phyloP scores from a whole-genome alignment of 768 basidiomycete genomes.

The Kwoniella bestiolae region DNA sequence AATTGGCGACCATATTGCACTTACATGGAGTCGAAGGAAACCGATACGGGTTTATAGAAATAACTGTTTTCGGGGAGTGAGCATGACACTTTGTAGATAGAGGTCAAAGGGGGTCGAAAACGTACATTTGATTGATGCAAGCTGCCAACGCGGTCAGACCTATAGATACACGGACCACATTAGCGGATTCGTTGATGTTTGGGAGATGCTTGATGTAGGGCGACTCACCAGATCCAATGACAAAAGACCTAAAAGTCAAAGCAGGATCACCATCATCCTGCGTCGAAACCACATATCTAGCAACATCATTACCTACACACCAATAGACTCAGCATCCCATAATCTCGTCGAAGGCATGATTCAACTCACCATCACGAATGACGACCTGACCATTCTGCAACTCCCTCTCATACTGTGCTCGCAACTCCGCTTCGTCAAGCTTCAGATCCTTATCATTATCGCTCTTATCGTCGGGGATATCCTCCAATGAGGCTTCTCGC shows the following conservation, averaged over 20 bases:
- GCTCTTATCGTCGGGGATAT: not conserved
- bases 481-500: not conserved
- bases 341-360: not conserved
- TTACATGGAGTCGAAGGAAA: not conserved
- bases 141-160: not conserved
- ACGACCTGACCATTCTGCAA: not conserved
- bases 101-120: not conserved
- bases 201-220: too few relatives aligned
- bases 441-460: not conserved
- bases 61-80: not conserved
- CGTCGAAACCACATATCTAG: not conserved
- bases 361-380: not conserved
- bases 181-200: too few relatives aligned
- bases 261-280: constrained; percentile 7
- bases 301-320: constrained; percentile 3
- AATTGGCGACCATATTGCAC: not conserved
- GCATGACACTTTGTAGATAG: not conserved
- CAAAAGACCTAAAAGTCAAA: constrained; percentile 3
- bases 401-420: not conserved
- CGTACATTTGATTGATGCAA: not conserved
- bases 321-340: not conserved
- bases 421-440: not conserved
- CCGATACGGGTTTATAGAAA: not conserved
- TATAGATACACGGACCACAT: not conserved
- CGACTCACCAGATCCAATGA: not conserved